Percentiles rank a stretch among this genome's conserved stretches.
Conservation (phyloP, 345 rosid species). For the Kernera saxatilis region DNA sequence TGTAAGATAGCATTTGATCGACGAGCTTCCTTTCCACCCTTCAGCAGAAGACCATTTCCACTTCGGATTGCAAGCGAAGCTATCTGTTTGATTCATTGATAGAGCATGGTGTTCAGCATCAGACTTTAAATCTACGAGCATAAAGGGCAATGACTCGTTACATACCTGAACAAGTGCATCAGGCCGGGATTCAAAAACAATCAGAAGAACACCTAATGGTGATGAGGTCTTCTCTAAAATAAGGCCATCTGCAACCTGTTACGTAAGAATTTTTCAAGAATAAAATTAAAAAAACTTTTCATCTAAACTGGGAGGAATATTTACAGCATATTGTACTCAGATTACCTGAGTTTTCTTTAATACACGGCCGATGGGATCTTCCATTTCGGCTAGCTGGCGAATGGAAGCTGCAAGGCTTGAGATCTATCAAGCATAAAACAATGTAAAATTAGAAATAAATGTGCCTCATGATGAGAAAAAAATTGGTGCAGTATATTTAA, state of each 20-base stretch:
- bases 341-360: constrained; percentile 84
- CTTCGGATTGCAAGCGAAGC: constrained; percentile 93
- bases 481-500: background rate
- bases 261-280: background rate
- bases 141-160: constrained; percentile 5
- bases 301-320: background rate
- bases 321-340: background rate
- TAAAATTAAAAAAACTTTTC: background rate
- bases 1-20: constrained; percentile 90
- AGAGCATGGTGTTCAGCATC: constrained; percentile 6
- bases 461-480: background rate
- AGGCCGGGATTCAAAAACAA: constrained; percentile 95
- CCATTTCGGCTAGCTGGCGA: constrained; percentile 90
- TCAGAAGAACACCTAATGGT: constrained; percentile 93
- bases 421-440: constrained; percentile 43
- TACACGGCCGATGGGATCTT: constrained; percentile 82
- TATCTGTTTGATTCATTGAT: constrained; percentile 49
- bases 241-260: constrained; percentile 91
- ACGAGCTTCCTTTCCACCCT: constrained; percentile 97
- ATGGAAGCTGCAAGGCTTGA: constrained; percentile 68
- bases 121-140: background rate
- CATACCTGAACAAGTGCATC: constrained; percentile 95
- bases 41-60: constrained; percentile 90
- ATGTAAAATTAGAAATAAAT: background rate
- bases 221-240: constrained; percentile 87